phyloP scores from a whole-genome alignment of 2,329 filamentous ascomycete species.

The Beauveria brongniartii region DNA sequence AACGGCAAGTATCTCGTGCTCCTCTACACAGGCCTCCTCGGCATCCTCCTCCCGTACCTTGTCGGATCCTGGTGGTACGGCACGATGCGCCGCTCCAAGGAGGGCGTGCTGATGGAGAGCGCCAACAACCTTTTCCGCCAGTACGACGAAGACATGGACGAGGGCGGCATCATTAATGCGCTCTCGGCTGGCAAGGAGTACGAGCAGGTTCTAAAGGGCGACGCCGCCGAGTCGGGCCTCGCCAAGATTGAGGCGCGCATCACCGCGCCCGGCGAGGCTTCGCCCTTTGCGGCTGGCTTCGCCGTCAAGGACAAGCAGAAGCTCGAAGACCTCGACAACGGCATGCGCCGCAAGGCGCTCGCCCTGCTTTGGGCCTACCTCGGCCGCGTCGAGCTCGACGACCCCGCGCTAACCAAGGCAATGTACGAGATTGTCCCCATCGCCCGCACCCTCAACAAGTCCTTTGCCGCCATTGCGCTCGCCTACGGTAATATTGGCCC shows the following conservation, averaged over 20 bases:
- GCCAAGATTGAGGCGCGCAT: conserved; percentile 79
- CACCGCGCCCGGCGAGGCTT: conserved; percentile 49
- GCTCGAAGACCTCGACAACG: conserved; percentile 73
- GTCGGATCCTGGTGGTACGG: conserved; percentile 99
- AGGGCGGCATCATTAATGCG: conserved; percentile 70
- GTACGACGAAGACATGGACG: conserved; percentile 76
- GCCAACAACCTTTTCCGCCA: conserved; percentile 92
- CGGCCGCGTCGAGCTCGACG: conserved; percentile 76
- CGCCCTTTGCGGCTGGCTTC: conserved; percentile 48
- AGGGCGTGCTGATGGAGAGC: conserved; percentile 85
- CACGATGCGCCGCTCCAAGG: conserved; percentile 84
- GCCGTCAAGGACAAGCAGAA: conserved; percentile 65
- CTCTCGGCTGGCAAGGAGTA: conserved; percentile 85
- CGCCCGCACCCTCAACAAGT: conserved; percentile 75
- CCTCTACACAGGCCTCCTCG: conserved; percentile 80
- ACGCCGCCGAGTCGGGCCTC: conserved; percentile 72
- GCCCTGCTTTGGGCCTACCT: conserved; percentile 93
- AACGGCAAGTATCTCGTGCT: conserved; percentile 93
- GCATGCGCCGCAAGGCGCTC: conserved; percentile 74
- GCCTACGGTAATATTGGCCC: conserved; percentile 79
- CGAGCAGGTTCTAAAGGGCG: conserved; percentile 63
- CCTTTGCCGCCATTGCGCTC: conserved; percentile 78
- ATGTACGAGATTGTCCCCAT: conserved; percentile 88
- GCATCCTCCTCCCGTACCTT: conserved; percentile 82
- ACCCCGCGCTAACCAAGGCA: conserved; percentile 66